Percentiles rank a stretch among this genome's conserved stretches.
phyloP scores from a whole-genome alignment of 352 stramenopile genomes.

The Phytophthora multivora region DNA sequence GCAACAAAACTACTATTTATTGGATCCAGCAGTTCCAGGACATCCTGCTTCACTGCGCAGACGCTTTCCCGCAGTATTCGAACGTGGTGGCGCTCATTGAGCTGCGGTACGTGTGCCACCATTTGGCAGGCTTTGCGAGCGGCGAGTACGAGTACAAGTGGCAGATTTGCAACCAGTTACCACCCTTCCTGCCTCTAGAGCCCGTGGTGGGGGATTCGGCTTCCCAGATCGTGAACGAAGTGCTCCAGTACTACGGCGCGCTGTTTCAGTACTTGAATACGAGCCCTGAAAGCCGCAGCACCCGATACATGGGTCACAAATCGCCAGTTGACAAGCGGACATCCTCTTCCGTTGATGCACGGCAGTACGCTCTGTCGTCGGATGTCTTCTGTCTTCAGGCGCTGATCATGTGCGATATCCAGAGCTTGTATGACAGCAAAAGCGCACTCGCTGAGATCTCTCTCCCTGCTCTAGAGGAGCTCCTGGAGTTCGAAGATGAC shows the following conservation, averaged over 20 bases:
- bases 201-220: conserved; percentile 61
- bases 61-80: conserved; percentile 71
- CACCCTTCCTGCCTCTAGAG: conserved; percentile 44
- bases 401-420: conserved; percentile 79
- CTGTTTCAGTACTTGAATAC: conserved; percentile 70
- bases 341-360: background rate
- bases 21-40: conserved; percentile 85
- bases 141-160: conserved; percentile 68
- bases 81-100: conserved; percentile 77
- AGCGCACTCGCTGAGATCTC: conserved; percentile 69
- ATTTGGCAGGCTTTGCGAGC: conserved; percentile 70
- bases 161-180: conserved; percentile 77
- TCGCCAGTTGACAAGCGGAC: conserved; percentile 12
- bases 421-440: conserved; percentile 78
- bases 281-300: conserved; percentile 49
- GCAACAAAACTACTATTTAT: conserved; percentile 65
- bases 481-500: conserved; percentile 84
- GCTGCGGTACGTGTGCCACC: conserved; percentile 82
- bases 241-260: conserved; percentile 76
- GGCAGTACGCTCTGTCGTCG: conserved; percentile 53
- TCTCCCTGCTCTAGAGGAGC: conserved; percentile 68
- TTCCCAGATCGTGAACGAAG: conserved; percentile 73
- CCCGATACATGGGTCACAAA: conserved; percentile 39
- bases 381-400: conserved; percentile 69
- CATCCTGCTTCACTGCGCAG: conserved; percentile 63